Evolutionary conservation across 179 eudicot species (phyloP).

Genomic region (Spinacia oleracea): DNA sequence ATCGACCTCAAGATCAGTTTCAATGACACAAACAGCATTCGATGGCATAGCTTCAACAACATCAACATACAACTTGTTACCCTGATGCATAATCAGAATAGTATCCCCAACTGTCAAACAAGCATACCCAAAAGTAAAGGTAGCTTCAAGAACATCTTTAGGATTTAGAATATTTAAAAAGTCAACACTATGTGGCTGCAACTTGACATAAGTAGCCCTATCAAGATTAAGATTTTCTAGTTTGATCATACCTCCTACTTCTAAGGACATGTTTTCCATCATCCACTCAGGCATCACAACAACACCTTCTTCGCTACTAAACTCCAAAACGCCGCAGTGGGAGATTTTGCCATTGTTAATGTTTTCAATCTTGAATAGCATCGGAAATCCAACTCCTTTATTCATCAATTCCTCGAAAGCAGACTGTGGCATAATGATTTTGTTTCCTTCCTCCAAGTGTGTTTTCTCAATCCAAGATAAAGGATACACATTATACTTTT

Average conservation of each 20-base stretch:
- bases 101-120: conserved; percentile 24
- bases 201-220: conserved; percentile 9
- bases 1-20: conserved; percentile 26
- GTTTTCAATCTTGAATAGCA: conserved; percentile 19
- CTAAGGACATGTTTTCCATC: conserved; percentile 2
- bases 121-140: conserved; percentile 18
- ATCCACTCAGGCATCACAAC: conserved; percentile 15
- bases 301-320: conserved; percentile 12
- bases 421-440: conserved; percentile 19
- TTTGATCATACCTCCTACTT: background rate
- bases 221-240: conserved; percentile 7
- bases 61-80: conserved; percentile 14
- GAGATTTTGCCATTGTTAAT: background rate
- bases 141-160: conserved; percentile 12
- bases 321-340: conserved; percentile 27
- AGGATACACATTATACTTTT: background rate
- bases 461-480: background rate
- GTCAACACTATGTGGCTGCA: conserved; percentile 17
- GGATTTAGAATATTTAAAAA: conserved; percentile 5
- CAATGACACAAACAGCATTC: conserved; percentile 21
- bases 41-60: conserved; percentile 22
- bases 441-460: conserved; percentile 14
- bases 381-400: conserved; percentile 8
- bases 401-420: conserved; percentile 6
- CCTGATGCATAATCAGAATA: conserved; percentile 9